Conservation (phyloP, 257 asterid species). For the Nicotiana otophora region DNA sequence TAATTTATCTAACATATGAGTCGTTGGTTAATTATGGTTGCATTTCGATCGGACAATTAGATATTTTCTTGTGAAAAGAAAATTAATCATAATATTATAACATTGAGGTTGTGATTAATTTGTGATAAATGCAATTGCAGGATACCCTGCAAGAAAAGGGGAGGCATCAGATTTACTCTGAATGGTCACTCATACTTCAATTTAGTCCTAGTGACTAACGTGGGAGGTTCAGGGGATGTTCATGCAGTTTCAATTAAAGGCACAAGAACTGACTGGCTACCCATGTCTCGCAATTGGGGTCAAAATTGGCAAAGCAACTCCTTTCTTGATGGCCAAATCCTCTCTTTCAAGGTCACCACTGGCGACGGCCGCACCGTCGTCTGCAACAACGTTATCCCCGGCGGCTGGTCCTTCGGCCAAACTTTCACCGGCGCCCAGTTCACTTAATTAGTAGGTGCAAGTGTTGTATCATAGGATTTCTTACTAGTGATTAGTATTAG, state of each 20-base stretch:
- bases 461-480: background rate
- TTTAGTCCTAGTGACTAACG: slow-evolving; percentile 44
- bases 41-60: no score
- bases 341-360: slow-evolving; percentile 45
- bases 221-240: slow-evolving; percentile 54
- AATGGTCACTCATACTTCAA: slow-evolving; percentile 58
- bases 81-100: no score
- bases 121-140: slow-evolving; percentile 12
- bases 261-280: slow-evolving; percentile 34
- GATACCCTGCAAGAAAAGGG: slow-evolving; percentile 44
- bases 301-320: slow-evolving; percentile 56
- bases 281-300: slow-evolving; percentile 57
- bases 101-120: background rate
- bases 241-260: slow-evolving; percentile 42
- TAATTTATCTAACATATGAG: no score
- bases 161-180: slow-evolving; percentile 47
- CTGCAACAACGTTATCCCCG: slow-evolving; percentile 28
- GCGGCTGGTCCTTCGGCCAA: slow-evolving; percentile 42
- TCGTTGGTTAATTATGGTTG: no score
- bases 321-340: slow-evolving; percentile 38
- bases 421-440: slow-evolving; percentile 38
- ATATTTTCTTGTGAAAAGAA: no score
- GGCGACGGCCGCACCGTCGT: slow-evolving; percentile 34
- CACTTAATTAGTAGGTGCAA: background rate
- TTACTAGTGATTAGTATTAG: background rate